Evolutionary conservation across 257 asterid species (phyloP).

Genomic region (Solanum habrochaites): DNA sequence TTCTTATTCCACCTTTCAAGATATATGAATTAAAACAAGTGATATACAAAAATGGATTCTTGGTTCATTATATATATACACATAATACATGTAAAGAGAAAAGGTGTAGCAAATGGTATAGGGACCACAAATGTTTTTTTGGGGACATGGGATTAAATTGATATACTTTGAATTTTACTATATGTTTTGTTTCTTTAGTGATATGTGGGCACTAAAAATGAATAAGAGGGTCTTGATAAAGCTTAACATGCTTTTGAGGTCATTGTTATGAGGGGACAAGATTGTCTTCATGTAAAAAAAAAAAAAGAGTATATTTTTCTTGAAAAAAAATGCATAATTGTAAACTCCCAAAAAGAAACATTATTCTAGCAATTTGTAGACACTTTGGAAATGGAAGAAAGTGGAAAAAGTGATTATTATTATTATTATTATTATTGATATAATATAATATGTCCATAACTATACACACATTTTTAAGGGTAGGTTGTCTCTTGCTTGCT

Average conservation of each 20-base stretch:
- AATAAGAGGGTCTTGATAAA: slow-evolving; percentile 5
- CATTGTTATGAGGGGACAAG: slow-evolving; percentile 31
- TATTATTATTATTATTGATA: neutral
- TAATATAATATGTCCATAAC: neutral
- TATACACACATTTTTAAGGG: slow-evolving; percentile 1
- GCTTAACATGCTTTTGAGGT: slow-evolving; percentile 13
- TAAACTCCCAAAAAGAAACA: neutral
- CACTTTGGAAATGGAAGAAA: slow-evolving; percentile 16
- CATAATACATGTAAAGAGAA: neutral
- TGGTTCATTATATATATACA: neutral
- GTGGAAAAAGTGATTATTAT: slow-evolving; percentile 3
- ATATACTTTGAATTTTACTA: neutral
- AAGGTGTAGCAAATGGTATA: neutral
- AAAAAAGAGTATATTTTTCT: slow-evolving; percentile 19
- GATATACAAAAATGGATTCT: neutral
- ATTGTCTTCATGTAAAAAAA: slow-evolving; percentile 6
- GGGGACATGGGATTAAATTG: neutral
- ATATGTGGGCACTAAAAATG: neutral
- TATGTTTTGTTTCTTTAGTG: neutral
- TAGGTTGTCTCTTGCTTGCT: slow-evolving; percentile 6
- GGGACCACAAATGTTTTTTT: neutral
- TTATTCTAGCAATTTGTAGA: slow-evolving; percentile 11
- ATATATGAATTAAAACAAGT: neutral
- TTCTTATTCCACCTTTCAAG: neutral
- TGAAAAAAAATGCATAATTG: slow-evolving; percentile 1